These are phyloP conservation scores for Alternaria incomplexa DNA, from an alignment of 2,329 filamentous ascomycete species.

Conservation along the genomic window DNA sequence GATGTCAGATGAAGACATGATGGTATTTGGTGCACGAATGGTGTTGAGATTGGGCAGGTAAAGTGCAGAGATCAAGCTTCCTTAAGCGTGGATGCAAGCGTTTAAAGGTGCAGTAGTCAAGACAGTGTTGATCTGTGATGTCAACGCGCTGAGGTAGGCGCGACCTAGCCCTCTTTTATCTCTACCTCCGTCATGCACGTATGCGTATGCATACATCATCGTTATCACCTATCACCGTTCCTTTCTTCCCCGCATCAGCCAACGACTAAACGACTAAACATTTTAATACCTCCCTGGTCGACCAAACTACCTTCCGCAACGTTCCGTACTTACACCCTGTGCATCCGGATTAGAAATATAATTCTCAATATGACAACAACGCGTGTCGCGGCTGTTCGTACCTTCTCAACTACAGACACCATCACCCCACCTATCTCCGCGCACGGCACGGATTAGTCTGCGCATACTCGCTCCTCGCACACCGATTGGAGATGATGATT, in stretches of 20 bases:
- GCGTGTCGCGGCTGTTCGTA: too few species aligned
- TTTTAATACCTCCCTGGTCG: not conserved
- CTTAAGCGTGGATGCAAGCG: not conserved
- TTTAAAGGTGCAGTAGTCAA: not conserved
- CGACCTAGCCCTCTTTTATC: not conserved
- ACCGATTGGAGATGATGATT: not conserved
- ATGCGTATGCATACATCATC: not conserved
- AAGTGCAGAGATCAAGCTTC: not conserved
- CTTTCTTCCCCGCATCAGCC: not conserved
- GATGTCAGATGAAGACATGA: slow-evolving; percentile 15
- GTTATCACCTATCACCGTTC: not conserved
- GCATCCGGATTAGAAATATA: too few species aligned
- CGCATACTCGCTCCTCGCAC: not conserved
- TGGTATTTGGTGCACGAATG: not conserved
- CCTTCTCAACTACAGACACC: too few species aligned
- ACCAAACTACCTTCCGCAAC: not conserved
- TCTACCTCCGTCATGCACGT: not conserved
- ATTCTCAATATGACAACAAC: too few species aligned
- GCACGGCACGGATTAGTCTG: too few species aligned
- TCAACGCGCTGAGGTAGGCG: slow-evolving; percentile 1
- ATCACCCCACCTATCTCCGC: not conserved
- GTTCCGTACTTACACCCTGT: not conserved
- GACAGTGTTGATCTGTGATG: not conserved
- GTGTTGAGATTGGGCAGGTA: not conserved
- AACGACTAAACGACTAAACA: not conserved